phyloP scores from a whole-genome alignment of 495 filamentous ascomycete species.

The Hypoxylon fragiforme region DNA sequence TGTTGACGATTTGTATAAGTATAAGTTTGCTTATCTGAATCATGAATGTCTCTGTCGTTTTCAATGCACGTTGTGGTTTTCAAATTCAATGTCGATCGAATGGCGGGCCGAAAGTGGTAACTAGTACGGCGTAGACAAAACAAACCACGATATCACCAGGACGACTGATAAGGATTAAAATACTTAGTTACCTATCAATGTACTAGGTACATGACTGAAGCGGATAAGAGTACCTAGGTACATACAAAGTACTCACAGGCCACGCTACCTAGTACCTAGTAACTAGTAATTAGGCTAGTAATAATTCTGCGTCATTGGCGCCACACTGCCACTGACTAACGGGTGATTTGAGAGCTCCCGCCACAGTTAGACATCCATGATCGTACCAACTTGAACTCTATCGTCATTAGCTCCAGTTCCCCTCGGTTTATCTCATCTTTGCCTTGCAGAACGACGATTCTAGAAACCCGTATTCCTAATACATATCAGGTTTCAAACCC shows the following conservation, averaged over 20 bases:
- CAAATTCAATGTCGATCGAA: neutral
- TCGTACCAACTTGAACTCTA: conserved; percentile 15
- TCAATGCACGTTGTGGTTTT: neutral
- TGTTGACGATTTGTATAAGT: neutral
- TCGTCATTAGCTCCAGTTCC: conserved; percentile 3
- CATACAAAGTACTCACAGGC: neutral
- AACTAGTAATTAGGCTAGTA: too few relatives aligned
- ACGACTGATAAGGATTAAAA: conserved; percentile 12
- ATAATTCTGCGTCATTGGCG: conserved; percentile 51
- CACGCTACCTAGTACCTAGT: too few relatives aligned
- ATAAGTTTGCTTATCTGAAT: too few relatives aligned
- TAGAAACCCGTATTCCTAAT: too few relatives aligned
- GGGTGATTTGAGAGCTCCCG: conserved; percentile 28
- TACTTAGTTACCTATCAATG: neutral
- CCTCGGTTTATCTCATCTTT: conserved; percentile 37
- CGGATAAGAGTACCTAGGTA: neutral
- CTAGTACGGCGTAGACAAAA: too few relatives aligned
- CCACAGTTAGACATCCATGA: conserved; percentile 51
- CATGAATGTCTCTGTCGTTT: neutral
- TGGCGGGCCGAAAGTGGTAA: conserved; percentile 8
- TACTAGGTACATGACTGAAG: too few relatives aligned
- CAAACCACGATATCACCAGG: conserved; percentile 29
- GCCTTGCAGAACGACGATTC: too few relatives aligned
- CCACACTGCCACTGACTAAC: conserved; percentile 39
- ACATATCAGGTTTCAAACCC: too few relatives aligned